Evolutionary conservation across 306 rosid species (phyloP).

Genomic region (Hippophae gyantsensis): DNA sequence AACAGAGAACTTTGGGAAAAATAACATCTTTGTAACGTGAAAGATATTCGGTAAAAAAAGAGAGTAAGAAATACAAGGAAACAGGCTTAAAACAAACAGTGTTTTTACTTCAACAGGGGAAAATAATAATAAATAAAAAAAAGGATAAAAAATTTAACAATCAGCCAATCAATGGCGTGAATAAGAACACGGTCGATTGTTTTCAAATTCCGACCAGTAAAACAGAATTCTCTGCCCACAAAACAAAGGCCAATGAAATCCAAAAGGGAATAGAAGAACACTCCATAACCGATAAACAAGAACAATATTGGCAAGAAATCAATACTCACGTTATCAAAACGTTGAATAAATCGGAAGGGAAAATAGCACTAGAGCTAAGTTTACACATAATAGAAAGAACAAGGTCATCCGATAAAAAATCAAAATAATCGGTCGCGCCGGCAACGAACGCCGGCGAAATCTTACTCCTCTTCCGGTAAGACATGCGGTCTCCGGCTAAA

Average conservation of each 20-base stretch:
- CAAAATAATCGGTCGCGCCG: constrained; percentile 36
- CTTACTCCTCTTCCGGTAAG: constrained; percentile 34
- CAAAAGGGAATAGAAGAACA: no score
- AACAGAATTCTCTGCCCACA: neutral
- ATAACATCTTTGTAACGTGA: neutral
- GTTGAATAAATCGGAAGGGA: constrained; percentile 60
- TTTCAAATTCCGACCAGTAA: no score
- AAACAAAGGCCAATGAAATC: neutral
- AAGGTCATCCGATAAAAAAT: constrained; percentile 67
- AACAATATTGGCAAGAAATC: no score
- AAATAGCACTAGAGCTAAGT: constrained; percentile 44
- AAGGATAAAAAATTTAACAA: neutral
- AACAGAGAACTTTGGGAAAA: neutral
- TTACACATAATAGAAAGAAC: constrained; percentile 51
- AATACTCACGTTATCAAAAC: constrained; percentile 57
- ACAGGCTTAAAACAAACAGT: no score
- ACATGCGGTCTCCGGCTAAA: constrained; percentile 9
- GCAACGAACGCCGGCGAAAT: constrained; percentile 9
- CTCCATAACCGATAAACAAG: no score
- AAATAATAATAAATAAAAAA: neutral
- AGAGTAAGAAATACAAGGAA: neutral
- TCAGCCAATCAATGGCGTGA: neutral
- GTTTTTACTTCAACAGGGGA: no score
- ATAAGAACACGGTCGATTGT: no score
- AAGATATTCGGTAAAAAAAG: no score